Conservation (phyloP, 306 rosid genomes). For the Cotoneaster glaucophyllus region DNA sequence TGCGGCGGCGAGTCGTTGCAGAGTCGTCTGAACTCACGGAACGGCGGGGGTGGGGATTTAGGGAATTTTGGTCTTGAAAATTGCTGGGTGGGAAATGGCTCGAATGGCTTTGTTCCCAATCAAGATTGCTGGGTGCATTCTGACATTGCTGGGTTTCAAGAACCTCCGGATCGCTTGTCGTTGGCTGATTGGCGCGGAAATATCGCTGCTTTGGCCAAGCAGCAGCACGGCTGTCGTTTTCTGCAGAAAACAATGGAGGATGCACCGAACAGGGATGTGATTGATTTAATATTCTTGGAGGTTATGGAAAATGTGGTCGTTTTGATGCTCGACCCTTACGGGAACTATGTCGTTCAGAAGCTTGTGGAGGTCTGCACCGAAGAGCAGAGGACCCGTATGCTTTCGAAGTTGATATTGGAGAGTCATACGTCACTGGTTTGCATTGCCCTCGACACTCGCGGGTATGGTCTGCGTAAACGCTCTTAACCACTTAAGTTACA, state of each 20-base stretch:
- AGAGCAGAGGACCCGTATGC: slow-evolving; percentile 41
- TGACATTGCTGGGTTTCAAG: slow-evolving; percentile 8
- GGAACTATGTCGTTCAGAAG: slow-evolving; percentile 51
- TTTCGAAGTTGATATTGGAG: slow-evolving; percentile 11
- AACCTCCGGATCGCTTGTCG: neutral
- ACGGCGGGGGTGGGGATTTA: neutral
- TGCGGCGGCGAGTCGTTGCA: neutral
- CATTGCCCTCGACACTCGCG: slow-evolving; percentile 36
- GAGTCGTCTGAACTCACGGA: neutral
- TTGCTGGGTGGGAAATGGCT: neutral
- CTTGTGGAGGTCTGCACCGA: slow-evolving; percentile 41
- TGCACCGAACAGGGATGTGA: neutral
- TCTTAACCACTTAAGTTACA: neutral
- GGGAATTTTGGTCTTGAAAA: neutral
- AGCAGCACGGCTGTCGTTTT: slow-evolving; percentile 29
- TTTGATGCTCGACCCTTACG: slow-evolving; percentile 42
- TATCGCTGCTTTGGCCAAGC: slow-evolving; percentile 29
- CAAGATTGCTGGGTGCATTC: neutral
- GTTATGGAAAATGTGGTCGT: slow-evolving; percentile 23
- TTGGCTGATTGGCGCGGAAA: slow-evolving; percentile 15
- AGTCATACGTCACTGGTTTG: slow-evolving; percentile 12
- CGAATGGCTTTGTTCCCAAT: neutral
- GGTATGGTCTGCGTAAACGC: slow-evolving; percentile 27
- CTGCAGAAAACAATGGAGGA: slow-evolving; percentile 30
- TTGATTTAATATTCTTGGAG: slow-evolving; percentile 26